Conservation (phyloP, 176 grass and related monocot species). For the Neostapfia colusana region DNA sequence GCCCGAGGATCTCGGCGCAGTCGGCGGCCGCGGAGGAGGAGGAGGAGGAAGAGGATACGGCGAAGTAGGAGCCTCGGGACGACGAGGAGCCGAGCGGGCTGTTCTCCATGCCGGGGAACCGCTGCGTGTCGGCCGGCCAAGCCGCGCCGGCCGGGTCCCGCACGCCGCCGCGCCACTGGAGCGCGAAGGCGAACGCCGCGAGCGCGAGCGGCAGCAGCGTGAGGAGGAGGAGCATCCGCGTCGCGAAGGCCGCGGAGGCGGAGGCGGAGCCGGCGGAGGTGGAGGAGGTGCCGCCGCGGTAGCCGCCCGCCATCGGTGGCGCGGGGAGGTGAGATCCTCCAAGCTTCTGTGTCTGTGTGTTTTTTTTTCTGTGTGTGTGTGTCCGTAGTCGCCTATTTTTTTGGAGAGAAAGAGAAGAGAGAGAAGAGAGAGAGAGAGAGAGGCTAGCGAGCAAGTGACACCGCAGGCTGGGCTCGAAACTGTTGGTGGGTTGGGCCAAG, state of each 20-base stretch:
- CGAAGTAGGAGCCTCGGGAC: conserved; percentile 45
- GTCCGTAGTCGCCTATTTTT: too few species aligned
- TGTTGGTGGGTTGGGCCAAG: too few species aligned
- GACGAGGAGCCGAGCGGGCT: conserved; percentile 65
- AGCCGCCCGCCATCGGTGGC: conserved; percentile 67
- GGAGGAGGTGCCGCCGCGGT: conserved; percentile 35
- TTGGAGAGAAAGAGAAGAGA: too few species aligned
- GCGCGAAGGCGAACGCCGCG: conserved; percentile 86
- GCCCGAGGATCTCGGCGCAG: conserved; percentile 85
- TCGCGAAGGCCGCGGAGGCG: conserved; percentile 53
- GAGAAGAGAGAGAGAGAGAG: too few species aligned
- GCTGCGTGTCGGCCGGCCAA: conserved; percentile 81
- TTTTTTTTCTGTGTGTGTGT: too few species aligned
- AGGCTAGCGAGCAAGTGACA: too few species aligned
- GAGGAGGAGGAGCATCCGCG: conserved; percentile 77
- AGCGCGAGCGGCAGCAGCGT: conserved; percentile 85
- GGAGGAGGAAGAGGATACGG: conserved; percentile 37
- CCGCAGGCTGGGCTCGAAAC: too few species aligned
- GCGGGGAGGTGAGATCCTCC: not conserved
- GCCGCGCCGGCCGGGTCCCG: conserved; percentile 62
- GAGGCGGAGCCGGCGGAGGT: conserved; percentile 38
- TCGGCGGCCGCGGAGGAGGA: conserved; percentile 59
- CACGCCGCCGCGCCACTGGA: conserved; percentile 97
- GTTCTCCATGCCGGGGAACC: conserved; percentile 87
- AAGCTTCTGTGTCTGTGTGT: too few species aligned